phyloP scores from a whole-genome alignment of 331 rosid species.

The Erythrophleum ivorense region DNA sequence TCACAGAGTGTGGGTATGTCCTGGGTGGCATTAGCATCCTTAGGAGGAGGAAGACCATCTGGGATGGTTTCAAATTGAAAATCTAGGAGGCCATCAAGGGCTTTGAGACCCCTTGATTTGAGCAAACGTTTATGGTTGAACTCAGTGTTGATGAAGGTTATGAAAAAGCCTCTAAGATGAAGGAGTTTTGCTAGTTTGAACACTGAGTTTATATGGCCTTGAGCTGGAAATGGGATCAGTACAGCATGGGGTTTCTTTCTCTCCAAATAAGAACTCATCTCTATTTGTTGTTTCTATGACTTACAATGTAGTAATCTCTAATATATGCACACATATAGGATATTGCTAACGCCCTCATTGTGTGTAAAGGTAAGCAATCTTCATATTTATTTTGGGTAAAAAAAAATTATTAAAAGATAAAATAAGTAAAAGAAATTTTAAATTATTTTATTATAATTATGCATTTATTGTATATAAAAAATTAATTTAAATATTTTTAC shows the following conservation, averaged over 20 bases:
- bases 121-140: slow-evolving; percentile 48
- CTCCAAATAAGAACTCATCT: too few relatives aligned
- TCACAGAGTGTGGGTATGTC: slow-evolving; percentile 18
- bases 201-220: neutral
- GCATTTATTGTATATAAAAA: too few relatives aligned
- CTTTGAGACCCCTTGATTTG: slow-evolving; percentile 34
- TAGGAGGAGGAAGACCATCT: slow-evolving; percentile 47
- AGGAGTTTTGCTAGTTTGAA: neutral
- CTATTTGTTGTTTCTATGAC: too few relatives aligned
- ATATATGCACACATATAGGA: too few relatives aligned
- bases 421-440: too few relatives aligned
- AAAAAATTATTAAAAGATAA: too few relatives aligned
- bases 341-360: too few relatives aligned
- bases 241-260: neutral
- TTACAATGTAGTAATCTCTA: too few relatives aligned
- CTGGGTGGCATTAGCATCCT: slow-evolving; percentile 38
- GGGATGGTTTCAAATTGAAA: slow-evolving; percentile 47
- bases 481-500: too few relatives aligned
- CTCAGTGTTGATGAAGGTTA: slow-evolving; percentile 33
- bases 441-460: too few relatives aligned
- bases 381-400: too few relatives aligned
- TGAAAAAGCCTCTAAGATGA: neutral
- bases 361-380: too few relatives aligned
- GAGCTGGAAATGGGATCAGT: neutral
- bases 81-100: slow-evolving; percentile 41